Evolutionary conservation across 345 rosid species (phyloP).

Genomic region (Eutrema heterophyllum): DNA sequence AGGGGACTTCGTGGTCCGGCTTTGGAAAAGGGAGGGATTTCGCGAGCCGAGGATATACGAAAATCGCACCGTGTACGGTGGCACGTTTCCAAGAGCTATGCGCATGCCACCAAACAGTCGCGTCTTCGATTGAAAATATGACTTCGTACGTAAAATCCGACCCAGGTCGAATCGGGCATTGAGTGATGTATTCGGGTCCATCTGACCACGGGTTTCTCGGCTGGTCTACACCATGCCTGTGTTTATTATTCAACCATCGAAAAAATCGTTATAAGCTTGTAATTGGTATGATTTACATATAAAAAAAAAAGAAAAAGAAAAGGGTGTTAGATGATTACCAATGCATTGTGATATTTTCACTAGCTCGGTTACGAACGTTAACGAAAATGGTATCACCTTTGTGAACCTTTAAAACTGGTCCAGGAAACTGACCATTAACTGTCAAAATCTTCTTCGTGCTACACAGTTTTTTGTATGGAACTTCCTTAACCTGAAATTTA

Average conservation of each 20-base stretch:
- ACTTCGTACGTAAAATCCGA: slow-evolving; percentile 18
- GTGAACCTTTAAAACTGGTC: slow-evolving; percentile 33
- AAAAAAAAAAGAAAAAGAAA: neutral
- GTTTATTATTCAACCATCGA: neutral
- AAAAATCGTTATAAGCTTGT: neutral
- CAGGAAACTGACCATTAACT: slow-evolving; percentile 43
- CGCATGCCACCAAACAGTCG: slow-evolving; percentile 50
- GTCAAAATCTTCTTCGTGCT: slow-evolving; percentile 36
- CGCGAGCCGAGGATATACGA: slow-evolving; percentile 21
- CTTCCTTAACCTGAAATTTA: slow-evolving; percentile 29
- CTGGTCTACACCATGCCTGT: slow-evolving; percentile 43
- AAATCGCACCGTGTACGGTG: slow-evolving; percentile 39
- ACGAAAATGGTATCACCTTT: slow-evolving; percentile 40
- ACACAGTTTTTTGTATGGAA: slow-evolving; percentile 35
- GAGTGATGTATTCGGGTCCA: slow-evolving; percentile 39
- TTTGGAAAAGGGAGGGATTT: slow-evolving; percentile 30
- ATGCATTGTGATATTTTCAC: slow-evolving; percentile 44
- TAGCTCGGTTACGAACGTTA: slow-evolving; percentile 44
- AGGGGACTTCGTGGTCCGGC: slow-evolving; percentile 30
- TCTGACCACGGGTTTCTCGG: slow-evolving; percentile 41
- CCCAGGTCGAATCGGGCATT: slow-evolving; percentile 40
- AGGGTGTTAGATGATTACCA: slow-evolving; percentile 31
- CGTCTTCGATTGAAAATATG: slow-evolving; percentile 26
- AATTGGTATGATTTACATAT: neutral
- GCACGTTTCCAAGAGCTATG: slow-evolving; percentile 40